Percentiles rank a stretch among this genome's conserved stretches.
These are phyloP conservation scores for Fragaria vesca DNA, from an alignment of 306 rosid species.

Conservation along the genomic window DNA sequence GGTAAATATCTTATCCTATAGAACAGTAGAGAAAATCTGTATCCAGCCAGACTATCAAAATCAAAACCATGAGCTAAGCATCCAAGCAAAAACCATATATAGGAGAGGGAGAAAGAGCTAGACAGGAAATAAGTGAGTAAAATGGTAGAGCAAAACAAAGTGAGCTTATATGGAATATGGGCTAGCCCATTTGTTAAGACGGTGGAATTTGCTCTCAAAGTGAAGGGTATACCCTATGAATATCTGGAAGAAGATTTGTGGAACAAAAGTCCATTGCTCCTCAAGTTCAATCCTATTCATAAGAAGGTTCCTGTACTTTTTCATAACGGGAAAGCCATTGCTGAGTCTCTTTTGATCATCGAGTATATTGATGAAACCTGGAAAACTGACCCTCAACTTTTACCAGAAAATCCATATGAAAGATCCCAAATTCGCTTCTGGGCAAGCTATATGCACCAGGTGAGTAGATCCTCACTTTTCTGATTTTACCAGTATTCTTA, in stretches of 20 bases:
- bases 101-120: background rate
- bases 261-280: conserved; percentile 25
- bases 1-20: background rate
- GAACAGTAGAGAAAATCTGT: background rate
- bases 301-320: conserved; percentile 31
- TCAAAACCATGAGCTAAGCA: background rate
- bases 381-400: conserved; percentile 18
- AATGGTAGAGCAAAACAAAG: conserved; percentile 19
- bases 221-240: conserved; percentile 22
- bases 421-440: conserved; percentile 27
- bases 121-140: background rate
- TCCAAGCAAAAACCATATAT: background rate
- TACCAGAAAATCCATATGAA: conserved; percentile 19
- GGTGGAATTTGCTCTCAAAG: conserved; percentile 24
- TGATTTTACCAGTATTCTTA: no score
- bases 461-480: background rate
- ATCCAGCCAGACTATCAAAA: background rate
- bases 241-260: conserved; percentile 31
- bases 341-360: conserved; percentile 25
- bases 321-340: conserved; percentile 25
- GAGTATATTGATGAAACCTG: conserved; percentile 33
- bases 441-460: conserved; percentile 8
- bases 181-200: conserved; percentile 16
- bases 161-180: conserved; percentile 26
- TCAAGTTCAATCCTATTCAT: conserved; percentile 20